Conservation (phyloP, 192 early-diverging fungal species). For the Coemansia sp. region DNA sequence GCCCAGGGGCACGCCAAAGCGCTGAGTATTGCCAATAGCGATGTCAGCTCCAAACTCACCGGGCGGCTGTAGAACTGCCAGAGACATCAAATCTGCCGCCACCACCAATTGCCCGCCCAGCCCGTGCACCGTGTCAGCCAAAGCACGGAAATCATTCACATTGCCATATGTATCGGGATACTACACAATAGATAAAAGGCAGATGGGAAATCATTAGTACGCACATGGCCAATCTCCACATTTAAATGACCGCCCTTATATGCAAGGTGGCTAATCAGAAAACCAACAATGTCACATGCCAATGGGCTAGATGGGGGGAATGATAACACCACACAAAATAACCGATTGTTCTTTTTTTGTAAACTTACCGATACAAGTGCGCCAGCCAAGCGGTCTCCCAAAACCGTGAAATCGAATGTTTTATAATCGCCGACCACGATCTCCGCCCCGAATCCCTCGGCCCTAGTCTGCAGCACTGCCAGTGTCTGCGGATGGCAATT, state of each 20-base stretch:
- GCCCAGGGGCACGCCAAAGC: slow-evolving; percentile 98
- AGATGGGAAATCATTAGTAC: slow-evolving; percentile 21
- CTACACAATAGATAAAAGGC: slow-evolving; percentile 53
- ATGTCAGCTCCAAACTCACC: slow-evolving; percentile 98
- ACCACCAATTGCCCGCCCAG: slow-evolving; percentile 85
- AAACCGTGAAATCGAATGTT: slow-evolving; percentile 70
- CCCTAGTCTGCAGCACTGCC: slow-evolving; percentile 86
- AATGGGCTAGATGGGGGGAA: neutral
- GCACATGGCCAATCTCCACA: neutral
- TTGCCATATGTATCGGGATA: slow-evolving; percentile 92
- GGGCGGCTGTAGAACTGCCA: slow-evolving; percentile 88
- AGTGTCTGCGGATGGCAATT: slow-evolving; percentile 96
- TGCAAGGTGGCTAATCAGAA: neutral
- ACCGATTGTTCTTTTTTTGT: neutral
- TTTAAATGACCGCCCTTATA: neutral
- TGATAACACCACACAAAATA: slow-evolving; percentile 11
- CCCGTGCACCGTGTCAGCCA: slow-evolving; percentile 77
- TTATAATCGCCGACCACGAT: slow-evolving; percentile 84
- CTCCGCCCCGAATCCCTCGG: slow-evolving; percentile 94
- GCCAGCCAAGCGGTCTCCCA: slow-evolving; percentile 83
- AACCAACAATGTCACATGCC: slow-evolving; percentile 1
- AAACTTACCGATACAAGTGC: slow-evolving; percentile 78
- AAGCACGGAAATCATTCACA: slow-evolving; percentile 79
- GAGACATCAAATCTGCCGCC: slow-evolving; percentile 92
- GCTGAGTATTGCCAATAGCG: slow-evolving; percentile 95